Conservation (phyloP, 2,329 filamentous ascomycete genomes). For the Trichoderma harzianum region DNA sequence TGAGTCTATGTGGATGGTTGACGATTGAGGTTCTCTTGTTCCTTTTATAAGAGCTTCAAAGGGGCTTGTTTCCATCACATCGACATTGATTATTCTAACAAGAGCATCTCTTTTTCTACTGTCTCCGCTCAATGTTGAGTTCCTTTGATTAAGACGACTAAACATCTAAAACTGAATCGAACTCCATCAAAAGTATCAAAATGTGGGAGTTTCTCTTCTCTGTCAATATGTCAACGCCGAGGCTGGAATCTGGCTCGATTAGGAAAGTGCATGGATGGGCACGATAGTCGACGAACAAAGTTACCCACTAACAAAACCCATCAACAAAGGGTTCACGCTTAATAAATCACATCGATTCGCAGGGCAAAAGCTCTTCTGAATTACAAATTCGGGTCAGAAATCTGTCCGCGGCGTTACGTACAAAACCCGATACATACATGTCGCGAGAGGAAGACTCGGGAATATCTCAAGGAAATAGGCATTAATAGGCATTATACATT, state of each 20-base stretch:
- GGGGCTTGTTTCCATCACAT: neutral
- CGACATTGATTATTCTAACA: neutral
- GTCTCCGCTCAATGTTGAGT: neutral
- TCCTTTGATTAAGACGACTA: neutral
- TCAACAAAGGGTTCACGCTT: neutral
- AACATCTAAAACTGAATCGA: neutral
- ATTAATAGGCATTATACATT: constrained; percentile 19
- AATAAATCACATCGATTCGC: neutral
- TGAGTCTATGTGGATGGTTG: neutral
- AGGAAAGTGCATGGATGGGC: neutral
- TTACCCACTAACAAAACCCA: neutral
- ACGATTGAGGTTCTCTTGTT: neutral
- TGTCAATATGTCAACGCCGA: neutral
- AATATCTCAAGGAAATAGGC: neutral
- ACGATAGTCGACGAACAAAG: neutral
- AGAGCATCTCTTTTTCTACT: neutral
- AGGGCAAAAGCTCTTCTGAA: neutral
- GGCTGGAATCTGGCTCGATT: neutral
- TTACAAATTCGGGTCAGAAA: neutral
- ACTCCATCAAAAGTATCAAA: neutral
- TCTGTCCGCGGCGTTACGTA: neutral
- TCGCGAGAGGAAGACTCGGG: neutral
- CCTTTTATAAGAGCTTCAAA: neutral
- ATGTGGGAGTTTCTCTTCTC: neutral
- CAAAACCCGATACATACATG: neutral